Evolutionary conservation across 495 filamentous ascomycete genomes (phyloP).

Genomic region (Hypoxylon fragiforme): DNA sequence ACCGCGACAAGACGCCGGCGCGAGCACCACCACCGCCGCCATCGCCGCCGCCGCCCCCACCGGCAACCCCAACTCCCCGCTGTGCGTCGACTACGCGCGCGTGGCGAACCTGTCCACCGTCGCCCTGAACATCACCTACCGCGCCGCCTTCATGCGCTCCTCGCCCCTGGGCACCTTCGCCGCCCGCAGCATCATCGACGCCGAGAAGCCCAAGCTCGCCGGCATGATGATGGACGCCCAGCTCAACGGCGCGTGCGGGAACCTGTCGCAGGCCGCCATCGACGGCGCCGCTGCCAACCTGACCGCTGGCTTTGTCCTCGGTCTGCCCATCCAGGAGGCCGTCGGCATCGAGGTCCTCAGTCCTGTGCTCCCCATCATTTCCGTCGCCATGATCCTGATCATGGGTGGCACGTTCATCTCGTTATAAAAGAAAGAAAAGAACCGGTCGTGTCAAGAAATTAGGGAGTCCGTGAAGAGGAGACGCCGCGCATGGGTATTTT

Average conservation of each 20-base stretch:
- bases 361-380: slow-evolving; percentile 12
- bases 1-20: slow-evolving; percentile 24
- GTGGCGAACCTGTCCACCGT: slow-evolving; percentile 40
- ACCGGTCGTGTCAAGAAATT: not conserved
- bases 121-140: slow-evolving; percentile 41
- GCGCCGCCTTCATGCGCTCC: slow-evolving; percentile 38
- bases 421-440: no score
- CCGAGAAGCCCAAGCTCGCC: slow-evolving; percentile 32
- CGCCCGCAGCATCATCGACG: slow-evolving; percentile 35
- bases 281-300: slow-evolving; percentile 40
- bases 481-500: not conserved
- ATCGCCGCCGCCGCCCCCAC: no score
- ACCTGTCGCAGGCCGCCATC: slow-evolving; percentile 37
- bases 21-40: no score
- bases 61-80: not conserved
- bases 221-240: slow-evolving; percentile 34
- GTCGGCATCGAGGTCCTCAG: slow-evolving; percentile 7
- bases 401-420: slow-evolving; percentile 22
- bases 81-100: slow-evolving; percentile 33
- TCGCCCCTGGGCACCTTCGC: slow-evolving; percentile 36
- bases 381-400: slow-evolving; percentile 11
- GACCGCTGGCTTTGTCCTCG: slow-evolving; percentile 34
- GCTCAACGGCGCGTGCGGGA: slow-evolving; percentile 43
- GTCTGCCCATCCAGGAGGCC: slow-evolving; percentile 19
- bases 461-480: not conserved